Percentiles rank a stretch among this genome's conserved stretches.
phyloP scores from a whole-genome alignment of 1,139 yeast genomes.

The Protomyces inundatus region DNA sequence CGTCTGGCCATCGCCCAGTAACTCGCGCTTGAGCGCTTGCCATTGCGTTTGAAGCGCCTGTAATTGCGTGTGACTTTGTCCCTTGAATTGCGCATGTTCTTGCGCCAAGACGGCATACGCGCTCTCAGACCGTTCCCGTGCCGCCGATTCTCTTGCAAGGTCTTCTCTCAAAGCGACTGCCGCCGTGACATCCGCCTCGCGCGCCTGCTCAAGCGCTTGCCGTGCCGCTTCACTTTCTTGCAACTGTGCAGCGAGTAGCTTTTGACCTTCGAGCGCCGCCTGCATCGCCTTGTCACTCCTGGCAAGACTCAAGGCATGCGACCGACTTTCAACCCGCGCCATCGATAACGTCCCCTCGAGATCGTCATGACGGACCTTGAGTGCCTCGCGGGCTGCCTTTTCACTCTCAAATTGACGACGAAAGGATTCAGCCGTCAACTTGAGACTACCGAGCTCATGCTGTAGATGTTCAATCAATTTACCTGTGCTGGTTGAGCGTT shows the following conservation, averaged over 20 bases:
- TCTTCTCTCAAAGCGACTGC: not conserved
- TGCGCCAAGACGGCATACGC: conserved; percentile 1
- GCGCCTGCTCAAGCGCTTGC: not conserved
- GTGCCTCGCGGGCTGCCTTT: conserved; percentile 16
- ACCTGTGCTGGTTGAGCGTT: conserved; percentile 13
- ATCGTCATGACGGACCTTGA: conserved; percentile 6
- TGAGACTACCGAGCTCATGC: conserved; percentile 21
- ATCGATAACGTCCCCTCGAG: conserved; percentile 20
- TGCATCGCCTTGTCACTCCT: conserved; percentile 14
- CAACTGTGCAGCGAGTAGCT: not conserved
- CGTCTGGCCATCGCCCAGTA: not conserved
- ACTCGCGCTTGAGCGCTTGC: not conserved
- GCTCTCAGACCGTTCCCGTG: not conserved
- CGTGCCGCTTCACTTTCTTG: not conserved
- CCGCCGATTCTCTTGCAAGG: not conserved
- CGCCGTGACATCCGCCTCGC: not conserved
- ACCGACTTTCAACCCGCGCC: conserved; percentile 9
- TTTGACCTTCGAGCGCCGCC: conserved; percentile 2
- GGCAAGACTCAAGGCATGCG: not conserved
- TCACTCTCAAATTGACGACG: conserved; percentile 15
- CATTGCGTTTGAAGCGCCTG: not conserved
- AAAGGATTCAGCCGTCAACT: conserved; percentile 17
- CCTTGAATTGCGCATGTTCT: not conserved
- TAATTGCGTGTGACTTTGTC: not conserved
- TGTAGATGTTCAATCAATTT: conserved; percentile 26